A percentile compares a stretch with the other conserved stretches of the same genome.
Evolutionary conservation across 2,329 filamentous ascomycete genomes (phyloP).

Genomic region (Pezicula radicicola): DNA sequence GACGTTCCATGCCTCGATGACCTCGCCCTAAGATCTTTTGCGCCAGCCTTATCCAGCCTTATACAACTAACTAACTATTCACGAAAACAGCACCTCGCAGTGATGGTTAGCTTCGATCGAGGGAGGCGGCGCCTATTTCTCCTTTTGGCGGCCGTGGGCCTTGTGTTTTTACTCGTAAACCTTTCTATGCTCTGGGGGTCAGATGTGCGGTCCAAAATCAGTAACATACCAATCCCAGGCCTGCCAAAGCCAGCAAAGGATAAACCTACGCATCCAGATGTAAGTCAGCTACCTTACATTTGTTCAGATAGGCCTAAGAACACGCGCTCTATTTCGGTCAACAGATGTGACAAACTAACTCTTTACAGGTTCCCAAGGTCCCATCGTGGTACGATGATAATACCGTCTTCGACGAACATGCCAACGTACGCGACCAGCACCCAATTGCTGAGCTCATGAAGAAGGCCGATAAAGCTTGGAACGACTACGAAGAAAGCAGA

Average conservation of each 20-base stretch:
- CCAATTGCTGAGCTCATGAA: slow-evolving; percentile 28
- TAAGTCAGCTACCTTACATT: slow-evolving; percentile 4
- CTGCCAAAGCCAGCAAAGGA: slow-evolving; percentile 7
- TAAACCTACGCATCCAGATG: slow-evolving; percentile 15
- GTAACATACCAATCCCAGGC: slow-evolving; percentile 20
- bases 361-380: slow-evolving; percentile 19
- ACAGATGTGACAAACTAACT: slow-evolving; percentile 1
- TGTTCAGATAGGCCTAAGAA: no score
- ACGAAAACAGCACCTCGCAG: background rate
- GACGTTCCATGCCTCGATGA: background rate
- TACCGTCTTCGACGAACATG: slow-evolving; percentile 19
- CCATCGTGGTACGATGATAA: slow-evolving; percentile 20
- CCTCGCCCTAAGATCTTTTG: background rate
- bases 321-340: background rate
- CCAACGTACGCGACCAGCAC: slow-evolving; percentile 23
- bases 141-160: slow-evolving; percentile 15
- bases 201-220: slow-evolving; percentile 22
- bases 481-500: slow-evolving; percentile 26
- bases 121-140: slow-evolving; percentile 22
- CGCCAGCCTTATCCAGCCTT: background rate
- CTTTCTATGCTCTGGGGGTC: slow-evolving; percentile 19
- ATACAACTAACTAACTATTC: background rate
- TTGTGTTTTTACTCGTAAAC: slow-evolving; percentile 23
- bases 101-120: slow-evolving; percentile 19
- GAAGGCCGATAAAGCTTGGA: slow-evolving; percentile 26